Percentiles rank a stretch among this genome's conserved stretches.
These are phyloP conservation scores for Aspergillus udagawae DNA, from an alignment of 2,329 filamentous ascomycete species.

Conservation along the genomic window DNA sequence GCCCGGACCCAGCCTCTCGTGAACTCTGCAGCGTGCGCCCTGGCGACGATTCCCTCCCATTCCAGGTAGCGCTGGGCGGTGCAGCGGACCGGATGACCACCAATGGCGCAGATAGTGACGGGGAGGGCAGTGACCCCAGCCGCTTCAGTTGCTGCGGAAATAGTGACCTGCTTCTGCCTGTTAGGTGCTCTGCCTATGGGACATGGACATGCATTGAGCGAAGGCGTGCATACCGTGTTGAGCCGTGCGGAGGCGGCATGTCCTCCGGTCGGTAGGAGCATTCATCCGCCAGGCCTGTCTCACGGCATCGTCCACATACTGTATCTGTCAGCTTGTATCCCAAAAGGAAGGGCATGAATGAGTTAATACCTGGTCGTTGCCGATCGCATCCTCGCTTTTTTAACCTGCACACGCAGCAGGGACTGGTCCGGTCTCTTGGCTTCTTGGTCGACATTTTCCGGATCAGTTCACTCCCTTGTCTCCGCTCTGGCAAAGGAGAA, in stretches of 20 bases:
- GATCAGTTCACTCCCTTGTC: not conserved
- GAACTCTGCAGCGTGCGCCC: not conserved
- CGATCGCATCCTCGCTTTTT: not conserved
- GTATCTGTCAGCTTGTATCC: not conserved
- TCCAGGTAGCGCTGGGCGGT: not conserved
- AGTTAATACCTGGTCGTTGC: not conserved
- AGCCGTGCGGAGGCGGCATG: conserved; percentile 2
- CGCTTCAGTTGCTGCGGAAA: not conserved
- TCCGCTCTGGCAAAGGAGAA: not conserved
- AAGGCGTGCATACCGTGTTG: not conserved
- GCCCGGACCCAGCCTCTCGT: not conserved
- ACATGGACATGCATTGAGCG: not conserved
- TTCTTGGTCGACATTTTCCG: not conserved
- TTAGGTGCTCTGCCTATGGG: too few species aligned
- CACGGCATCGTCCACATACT: conserved; percentile 8
- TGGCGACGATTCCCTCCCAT: not conserved
- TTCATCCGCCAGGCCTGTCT: not conserved
- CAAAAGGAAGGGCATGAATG: not conserved
- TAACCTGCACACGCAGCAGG: conserved; percentile 4
- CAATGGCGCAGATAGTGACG: not conserved
- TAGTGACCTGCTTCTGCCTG: not conserved
- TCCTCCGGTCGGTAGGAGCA: conserved; percentile 13
- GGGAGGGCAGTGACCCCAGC: not conserved
- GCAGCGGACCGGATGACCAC: not conserved
- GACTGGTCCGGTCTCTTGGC: not conserved